phyloP scores from a whole-genome alignment of 2,329 filamentous ascomycete genomes.

The Tolypocladium tropicale region DNA sequence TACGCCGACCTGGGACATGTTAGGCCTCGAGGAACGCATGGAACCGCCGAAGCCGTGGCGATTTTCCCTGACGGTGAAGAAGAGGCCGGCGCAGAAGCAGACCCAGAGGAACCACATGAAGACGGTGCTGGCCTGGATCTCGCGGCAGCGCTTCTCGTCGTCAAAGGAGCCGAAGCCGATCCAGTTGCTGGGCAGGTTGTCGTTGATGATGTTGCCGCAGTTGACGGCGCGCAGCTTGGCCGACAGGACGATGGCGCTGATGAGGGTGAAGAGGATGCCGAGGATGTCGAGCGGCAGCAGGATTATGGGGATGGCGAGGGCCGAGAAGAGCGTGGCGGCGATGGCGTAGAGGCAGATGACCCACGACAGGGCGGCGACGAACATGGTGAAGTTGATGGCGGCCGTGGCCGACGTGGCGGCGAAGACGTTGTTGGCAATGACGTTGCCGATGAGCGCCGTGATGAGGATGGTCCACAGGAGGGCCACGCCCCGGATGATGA shows the following conservation, averaged over 20 bases:
- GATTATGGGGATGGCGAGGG: slow-evolving; percentile 39
- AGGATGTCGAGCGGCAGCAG: slow-evolving; percentile 46
- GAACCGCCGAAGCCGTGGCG: slow-evolving; percentile 35
- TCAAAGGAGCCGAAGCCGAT: slow-evolving; percentile 53
- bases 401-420: slow-evolving; percentile 30
- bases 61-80: slow-evolving; percentile 44
- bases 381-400: slow-evolving; percentile 58
- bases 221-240: slow-evolving; percentile 59
- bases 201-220: slow-evolving; percentile 44
- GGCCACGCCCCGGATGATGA: slow-evolving; percentile 36
- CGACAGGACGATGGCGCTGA: slow-evolving; percentile 59
- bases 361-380: slow-evolving; percentile 57
- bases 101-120: slow-evolving; percentile 75
- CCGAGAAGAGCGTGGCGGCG: slow-evolving; percentile 41
- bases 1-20: slow-evolving; percentile 47
- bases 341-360: slow-evolving; percentile 54
- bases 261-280: slow-evolving; percentile 59
- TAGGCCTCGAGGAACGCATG: slow-evolving; percentile 32
- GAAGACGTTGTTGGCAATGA: slow-evolving; percentile 40
- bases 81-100: slow-evolving; percentile 45
- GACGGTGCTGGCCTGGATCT: slow-evolving; percentile 62
- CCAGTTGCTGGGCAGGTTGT: slow-evolving; percentile 31
- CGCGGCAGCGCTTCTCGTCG: slow-evolving; percentile 56
- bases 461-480: slow-evolving; percentile 42
- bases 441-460: slow-evolving; percentile 47